These are phyloP conservation scores for Backusella mclennaniae DNA, from an alignment of 192 early-diverging fungal species.

Conservation along the genomic window DNA sequence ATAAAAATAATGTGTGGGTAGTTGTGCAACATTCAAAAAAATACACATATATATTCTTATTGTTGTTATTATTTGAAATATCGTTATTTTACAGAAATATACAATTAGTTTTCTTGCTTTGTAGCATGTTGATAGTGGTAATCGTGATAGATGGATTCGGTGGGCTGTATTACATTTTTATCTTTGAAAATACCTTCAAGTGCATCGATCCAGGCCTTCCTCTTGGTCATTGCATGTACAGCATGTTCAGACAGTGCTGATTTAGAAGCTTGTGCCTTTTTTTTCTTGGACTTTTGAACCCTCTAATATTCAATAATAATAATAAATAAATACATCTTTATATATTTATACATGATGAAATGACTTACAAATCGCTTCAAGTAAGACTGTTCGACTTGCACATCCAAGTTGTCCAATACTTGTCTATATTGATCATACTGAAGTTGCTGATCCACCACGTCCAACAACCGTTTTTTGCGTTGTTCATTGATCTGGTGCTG, in stretches of 20 bases:
- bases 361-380: constrained; percentile 76
- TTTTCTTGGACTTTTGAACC: constrained; percentile 67
- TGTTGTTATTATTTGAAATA: neutral
- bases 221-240: constrained; percentile 61
- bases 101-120: neutral
- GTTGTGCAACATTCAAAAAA: neutral
- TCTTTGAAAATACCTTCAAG: constrained; percentile 53
- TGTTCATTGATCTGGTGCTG: constrained; percentile 63
- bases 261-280: constrained; percentile 50
- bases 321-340: too few species aligned
- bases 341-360: neutral
- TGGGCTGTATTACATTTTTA: constrained; percentile 43
- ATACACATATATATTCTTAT: neutral
- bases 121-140: neutral
- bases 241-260: constrained; percentile 63
- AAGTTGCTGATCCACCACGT: constrained; percentile 69
- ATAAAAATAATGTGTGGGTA: neutral
- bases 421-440: constrained; percentile 87
- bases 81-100: constrained; percentile 5
- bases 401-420: constrained; percentile 85
- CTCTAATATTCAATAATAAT: constrained; percentile 26
- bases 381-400: constrained; percentile 86
- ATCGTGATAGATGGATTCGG: constrained; percentile 41
- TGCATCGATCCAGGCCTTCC: constrained; percentile 60
- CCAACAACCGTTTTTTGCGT: constrained; percentile 64